phyloP scores from a whole-genome alignment of 345 rosid species.

The Hibiscus trionum region DNA sequence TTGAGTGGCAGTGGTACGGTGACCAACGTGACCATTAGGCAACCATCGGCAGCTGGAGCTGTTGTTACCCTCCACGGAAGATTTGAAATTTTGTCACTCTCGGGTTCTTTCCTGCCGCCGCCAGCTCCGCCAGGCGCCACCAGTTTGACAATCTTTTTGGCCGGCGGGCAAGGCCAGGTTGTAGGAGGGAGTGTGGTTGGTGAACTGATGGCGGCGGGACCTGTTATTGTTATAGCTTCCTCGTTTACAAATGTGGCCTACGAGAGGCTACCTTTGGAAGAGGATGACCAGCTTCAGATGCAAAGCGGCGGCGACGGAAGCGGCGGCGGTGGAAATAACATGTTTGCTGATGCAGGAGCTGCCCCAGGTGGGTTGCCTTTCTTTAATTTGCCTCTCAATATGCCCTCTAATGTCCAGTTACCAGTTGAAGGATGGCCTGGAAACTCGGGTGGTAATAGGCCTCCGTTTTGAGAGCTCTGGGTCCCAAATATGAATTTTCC shows the following conservation, averaged over 20 bases:
- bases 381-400: constrained; percentile 69
- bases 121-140: constrained; percentile 98
- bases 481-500: neutral
- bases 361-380: constrained; percentile 71
- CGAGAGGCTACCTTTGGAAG: constrained; percentile 84
- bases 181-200: constrained; percentile 95
- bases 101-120: constrained; percentile 89
- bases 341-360: constrained; percentile 35
- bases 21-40: constrained; percentile 80
- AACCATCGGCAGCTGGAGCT: constrained; percentile 79
- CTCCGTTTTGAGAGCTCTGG: constrained; percentile 44
- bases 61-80: constrained; percentile 77
- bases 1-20: constrained; percentile 86
- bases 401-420: constrained; percentile 61
- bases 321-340: constrained; percentile 20
- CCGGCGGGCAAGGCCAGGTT: constrained; percentile 91
- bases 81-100: constrained; percentile 81
- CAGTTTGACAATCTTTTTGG: constrained; percentile 69
- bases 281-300: constrained; percentile 72
- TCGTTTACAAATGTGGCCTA: constrained; percentile 92
- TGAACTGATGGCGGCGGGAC: constrained; percentile 84
- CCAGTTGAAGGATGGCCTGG: constrained; percentile 80
- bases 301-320: constrained; percentile 23
- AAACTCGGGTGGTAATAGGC: constrained; percentile 43
- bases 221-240: constrained; percentile 83